Evolutionary conservation across 441 rosid species (phyloP), one percentile per base, ranked within the genome.

Genomic region (Eutrema salsugineum): DNA sequence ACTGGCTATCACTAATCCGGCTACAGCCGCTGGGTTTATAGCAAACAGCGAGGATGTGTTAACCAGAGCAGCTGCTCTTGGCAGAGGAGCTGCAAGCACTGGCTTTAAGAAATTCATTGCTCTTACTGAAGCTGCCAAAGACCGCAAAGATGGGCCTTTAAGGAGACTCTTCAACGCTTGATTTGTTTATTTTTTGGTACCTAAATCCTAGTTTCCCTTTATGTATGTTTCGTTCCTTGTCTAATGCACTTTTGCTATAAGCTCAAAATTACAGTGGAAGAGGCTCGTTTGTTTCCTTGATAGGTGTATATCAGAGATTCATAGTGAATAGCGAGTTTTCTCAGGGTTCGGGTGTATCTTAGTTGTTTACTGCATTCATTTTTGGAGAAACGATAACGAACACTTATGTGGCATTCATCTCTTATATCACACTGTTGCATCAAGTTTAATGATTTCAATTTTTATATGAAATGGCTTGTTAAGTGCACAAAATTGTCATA

Each of bases 61-160:
- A 58, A 86, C 98, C 1, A 82, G 98, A 79, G 99, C 99, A 14
- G 99, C 99, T 17, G 98, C 98, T 3, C 99, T 93, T 6, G 99
- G 98, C 19, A 88, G 99, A 46, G 99, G 99, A 27, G 99, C 99
- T 5, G 99, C 99, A 49, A 92, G 90, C 3, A 95, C 99, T 14
- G 98, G 99, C 44, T 93, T 95, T 84, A 95, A 95, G 88, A 86
- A 97, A 85, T 95, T 95, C 84, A 95, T 95, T 71, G 99, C 99
- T 77, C 89, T 95, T 61, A 95, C 99, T 0, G 99, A 95, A 86
- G 99, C 98, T 32, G 99, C 98, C 14, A 95, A 95, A 83, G 98
- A 91, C 78, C 83, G 96, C 44, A 95, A 95, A 79, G 99, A 93
- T 69, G 98, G 99, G 2, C 97, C 98, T 66, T 85, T 95, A 55